Percentiles rank a stretch among this genome's conserved stretches.
phyloP scores from a whole-genome alignment of 148 eudicot species.

The Fagopyrum homotropicum region DNA sequence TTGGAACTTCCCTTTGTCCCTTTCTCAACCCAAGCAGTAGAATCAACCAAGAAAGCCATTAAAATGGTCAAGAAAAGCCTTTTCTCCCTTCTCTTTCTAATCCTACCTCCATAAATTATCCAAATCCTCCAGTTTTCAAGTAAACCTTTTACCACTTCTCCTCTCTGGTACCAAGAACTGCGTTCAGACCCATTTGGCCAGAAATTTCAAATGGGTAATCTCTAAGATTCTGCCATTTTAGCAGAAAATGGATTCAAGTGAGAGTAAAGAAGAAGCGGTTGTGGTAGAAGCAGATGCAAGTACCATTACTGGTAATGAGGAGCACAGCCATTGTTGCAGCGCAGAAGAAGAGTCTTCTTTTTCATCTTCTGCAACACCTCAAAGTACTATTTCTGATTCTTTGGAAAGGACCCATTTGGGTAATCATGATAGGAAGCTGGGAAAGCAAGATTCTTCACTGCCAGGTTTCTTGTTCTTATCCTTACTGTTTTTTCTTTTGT shows the following conservation, averaged over 20 bases:
- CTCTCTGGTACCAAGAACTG: no score
- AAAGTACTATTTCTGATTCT: conserved; percentile 14
- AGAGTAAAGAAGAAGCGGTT: conserved; percentile 18
- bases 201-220: background rate
- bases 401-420: conserved; percentile 18
- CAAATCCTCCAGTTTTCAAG: background rate
- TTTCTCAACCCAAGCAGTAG: background rate
- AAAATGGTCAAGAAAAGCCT: background rate
- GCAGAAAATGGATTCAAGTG: conserved; percentile 28
- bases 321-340: conserved; percentile 31
- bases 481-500: background rate
- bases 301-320: conserved; percentile 34
- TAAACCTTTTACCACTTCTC: background rate
- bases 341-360: conserved; percentile 39
- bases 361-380: conserved; percentile 23
- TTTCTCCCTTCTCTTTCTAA: background rate
- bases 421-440: conserved; percentile 25
- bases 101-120: background rate
- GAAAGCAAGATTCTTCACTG: conserved; percentile 35
- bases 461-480: conserved; percentile 31
- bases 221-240: background rate
- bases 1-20: background rate
- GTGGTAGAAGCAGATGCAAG: conserved; percentile 48
- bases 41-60: background rate
- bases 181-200: background rate